Evolutionary conservation across 768 basidiomycete genomes (phyloP), one percentile per base, ranked within the genome.

Genomic region (Cystobasidiopsis lactophilus): DNA sequence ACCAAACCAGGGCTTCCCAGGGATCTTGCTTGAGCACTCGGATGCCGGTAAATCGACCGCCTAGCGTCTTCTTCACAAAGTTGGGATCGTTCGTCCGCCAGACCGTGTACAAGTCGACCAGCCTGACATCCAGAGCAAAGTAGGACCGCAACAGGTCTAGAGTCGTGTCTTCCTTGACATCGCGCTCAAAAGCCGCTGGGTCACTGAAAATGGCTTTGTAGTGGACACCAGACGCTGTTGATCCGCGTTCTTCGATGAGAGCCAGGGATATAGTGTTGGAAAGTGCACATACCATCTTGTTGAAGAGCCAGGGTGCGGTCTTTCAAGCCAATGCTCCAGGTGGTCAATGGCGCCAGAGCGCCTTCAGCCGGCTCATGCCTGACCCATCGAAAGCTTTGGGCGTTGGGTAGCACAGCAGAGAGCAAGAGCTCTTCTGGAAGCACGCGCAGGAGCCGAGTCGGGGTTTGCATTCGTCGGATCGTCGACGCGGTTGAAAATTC

Each of bases 1-100:
- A 93, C 88, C 85, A 86, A 40, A 95, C 69, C 27, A 96, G 74
- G 61, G 83, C 89, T 68, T 96, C 91, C 80, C 85, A 96, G 58
- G 85, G 85, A 63, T 91, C 86, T 67, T 96, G 89, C 61, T 83
- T 73, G 38, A 96, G 66, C 54, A 95, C 78, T 51, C 89, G 69
- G 41, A 91, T 82, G 7, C 93, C 93, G 3, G 50, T 66, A 57
- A 88, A 82, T 72, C 72, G 23, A 59, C 63, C 33, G 80, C 66
- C 35, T 66, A 35, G 1, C 51, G 55, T 58, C 31, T 44, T 41
- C 24, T 52, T 70, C 23, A 74, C 70, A 64, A 96, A 93, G 51
- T 88, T 77, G 29, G 73, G 69, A 62, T 98, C 93, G 43, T 72
- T 69, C 18, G 61, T 59, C 30, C 75, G 69, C 91, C 91, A 98